Evolutionary conservation across 345 rosid species (phyloP), one percentile per base, ranked within the genome.

Genomic region (Populus euphratica): DNA sequence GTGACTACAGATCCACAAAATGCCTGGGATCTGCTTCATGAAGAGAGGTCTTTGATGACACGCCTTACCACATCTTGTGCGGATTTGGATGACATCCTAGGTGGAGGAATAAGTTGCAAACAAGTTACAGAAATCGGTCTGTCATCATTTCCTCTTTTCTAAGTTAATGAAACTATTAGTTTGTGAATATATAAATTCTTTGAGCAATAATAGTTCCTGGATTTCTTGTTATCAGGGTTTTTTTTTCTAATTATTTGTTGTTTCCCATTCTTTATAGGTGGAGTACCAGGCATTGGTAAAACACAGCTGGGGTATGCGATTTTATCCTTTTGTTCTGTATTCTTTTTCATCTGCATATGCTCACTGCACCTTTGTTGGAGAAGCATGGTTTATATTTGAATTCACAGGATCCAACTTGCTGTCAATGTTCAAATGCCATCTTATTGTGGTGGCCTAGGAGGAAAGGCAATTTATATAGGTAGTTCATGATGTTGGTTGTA

Each of bases 91-190:
- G 81, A 78, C 77, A 93, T 95, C 72, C 85, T 93, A 49, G 93
- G 97, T 12, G 99, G 98, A 85, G 99, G 97, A 74, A 90, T 93
- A 43, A 88, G 85, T 78, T 95, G 98, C 88, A 89, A 83, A 74
- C 96, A 93, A 86, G 96, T 95, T 82, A 93, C 97, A n/a, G 98
- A 93, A 84, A 90, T 95, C 65, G 97, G 98, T 93, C 67, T 49
- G 89, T 59, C 27, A 59, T 78, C 25, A 10, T 65, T 12, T 52
- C 52, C 64, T 61, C 5, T 64, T 69, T 47, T 35, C 39, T 62
- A 52, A n/a, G 50, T 47, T 31, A 21, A 6, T 76, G 17, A 70
- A 76, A 17, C 21, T 27, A 39, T n/a, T 23, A 35, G n/a, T 7
- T 8, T 23, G 4, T 27, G 79, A 8, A 39, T 39, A 2, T 39